Percentiles rank a stretch among this genome's conserved stretches.
These are phyloP conservation scores for Fusarium bulbicola DNA, from an alignment of 2,329 filamentous ascomycete genomes.

Conservation along the genomic window DNA sequence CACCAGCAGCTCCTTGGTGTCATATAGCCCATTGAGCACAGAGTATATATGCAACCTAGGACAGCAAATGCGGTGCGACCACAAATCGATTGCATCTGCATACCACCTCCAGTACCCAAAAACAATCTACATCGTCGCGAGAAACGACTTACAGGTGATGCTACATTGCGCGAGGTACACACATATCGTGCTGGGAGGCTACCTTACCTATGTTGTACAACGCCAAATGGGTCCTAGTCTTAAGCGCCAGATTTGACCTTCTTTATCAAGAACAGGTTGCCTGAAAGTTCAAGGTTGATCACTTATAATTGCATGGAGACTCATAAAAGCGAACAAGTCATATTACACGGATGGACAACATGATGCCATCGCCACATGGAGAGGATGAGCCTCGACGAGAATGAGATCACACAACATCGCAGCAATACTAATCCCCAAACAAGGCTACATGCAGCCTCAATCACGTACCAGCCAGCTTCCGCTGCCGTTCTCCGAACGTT, in stretches of 20 bases:
- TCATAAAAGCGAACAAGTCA: not conserved
- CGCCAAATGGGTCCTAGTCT: not conserved
- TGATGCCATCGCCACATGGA: not conserved
- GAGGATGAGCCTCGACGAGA: not conserved
- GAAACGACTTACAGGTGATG: constrained; percentile 7
- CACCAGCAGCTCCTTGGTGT: not conserved
- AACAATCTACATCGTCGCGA: not conserved
- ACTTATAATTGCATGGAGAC: not conserved
- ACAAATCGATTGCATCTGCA: constrained; percentile 4
- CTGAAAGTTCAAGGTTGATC: not conserved
- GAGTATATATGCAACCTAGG: constrained; percentile 3
- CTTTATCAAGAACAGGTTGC: not conserved
- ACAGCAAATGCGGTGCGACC: constrained; percentile 17
- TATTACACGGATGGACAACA: not conserved
- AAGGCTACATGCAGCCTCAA: constrained; percentile 18
- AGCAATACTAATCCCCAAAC: constrained; percentile 1
- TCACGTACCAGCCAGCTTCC: constrained; percentile 16
- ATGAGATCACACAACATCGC: not conserved
- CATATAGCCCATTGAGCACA: not conserved
- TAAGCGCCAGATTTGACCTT: not conserved
- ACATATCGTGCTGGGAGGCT: not conserved
- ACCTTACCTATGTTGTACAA: not conserved
- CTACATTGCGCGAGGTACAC: not conserved
- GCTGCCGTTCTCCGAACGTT: constrained; percentile 33
- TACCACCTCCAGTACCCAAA: not conserved